Base-by-base conservation (phyloP, 345 rosid species). In the Luvunga scandens region DNA sequence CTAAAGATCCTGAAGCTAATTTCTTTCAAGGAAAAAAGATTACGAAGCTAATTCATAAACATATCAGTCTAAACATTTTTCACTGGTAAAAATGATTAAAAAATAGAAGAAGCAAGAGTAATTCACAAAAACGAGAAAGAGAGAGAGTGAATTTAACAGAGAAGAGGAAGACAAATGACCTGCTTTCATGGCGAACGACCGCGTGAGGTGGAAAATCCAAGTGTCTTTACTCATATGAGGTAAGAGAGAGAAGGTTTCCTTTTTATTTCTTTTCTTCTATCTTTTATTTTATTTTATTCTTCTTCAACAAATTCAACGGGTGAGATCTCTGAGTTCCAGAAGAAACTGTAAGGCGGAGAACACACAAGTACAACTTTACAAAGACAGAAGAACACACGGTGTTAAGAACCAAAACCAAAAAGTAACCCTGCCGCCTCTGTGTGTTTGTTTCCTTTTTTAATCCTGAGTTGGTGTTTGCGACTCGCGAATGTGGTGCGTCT, bases 291-390 rank as follows among this genome's bases (percentile, higher is more conserved):
- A 3, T 42, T 45, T 45, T 45, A 45, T 45, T 45, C 18, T 70
- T 30, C n/a, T 71, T 62, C 9, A 67, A 8, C 9, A 56, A 80
- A 38, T 84, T 83, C 86, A 72, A 87, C 90, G 89, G 87, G 84
- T 83, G 73, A 82, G 78, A 73, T 66, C 38, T 77, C 8, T 66
- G 65, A 63, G 24, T 8, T 42, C 53, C 53, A 28, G 76, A 78
- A 74, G 45, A 75, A 65, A 63, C 61, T 66, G 69, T 25, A 62
- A 69, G 48, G 57, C 76, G 45, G 56, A 53, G 75, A 69, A 71
- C 75, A 75, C 76, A 30, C 76, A 50, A 64, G 81, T 69, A 71
- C 10, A 16, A 19, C 9, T 13, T 45, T 38, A 75, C 19, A 68
- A 48, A 66, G 75, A 78, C 71, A 70, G 56, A 66, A 36, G 25